phyloP scores from a whole-genome alignment of 352 stramenopile species.

The Phytophthora pluvialis region DNA sequence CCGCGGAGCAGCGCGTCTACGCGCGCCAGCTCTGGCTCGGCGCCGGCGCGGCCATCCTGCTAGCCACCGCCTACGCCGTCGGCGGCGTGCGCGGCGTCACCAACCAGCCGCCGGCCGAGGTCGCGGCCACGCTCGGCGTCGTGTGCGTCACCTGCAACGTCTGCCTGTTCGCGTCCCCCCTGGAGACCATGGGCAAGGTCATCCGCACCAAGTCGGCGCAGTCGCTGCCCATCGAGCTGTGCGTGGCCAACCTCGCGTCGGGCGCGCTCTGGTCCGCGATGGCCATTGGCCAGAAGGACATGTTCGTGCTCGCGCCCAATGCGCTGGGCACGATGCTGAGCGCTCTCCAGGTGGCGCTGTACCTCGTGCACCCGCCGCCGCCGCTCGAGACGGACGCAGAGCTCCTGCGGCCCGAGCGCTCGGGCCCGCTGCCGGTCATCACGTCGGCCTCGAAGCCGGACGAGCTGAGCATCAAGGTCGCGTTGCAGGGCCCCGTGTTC shows the following conservation, averaged over 20 bases:
- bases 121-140: constrained; percentile 29
- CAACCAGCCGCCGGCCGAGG: constrained; percentile 19
- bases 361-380: constrained; percentile 39
- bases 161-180: constrained; percentile 35
- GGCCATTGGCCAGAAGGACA: constrained; percentile 29
- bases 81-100: constrained; percentile 27
- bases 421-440: constrained; percentile 15
- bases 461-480: constrained; percentile 20
- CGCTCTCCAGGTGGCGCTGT: constrained; percentile 39
- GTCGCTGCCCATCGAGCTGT: constrained; percentile 39
- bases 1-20: constrained; percentile 7
- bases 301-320: constrained; percentile 43
- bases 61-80: constrained; percentile 28
- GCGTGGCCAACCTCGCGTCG: constrained; percentile 29
- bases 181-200: constrained; percentile 38
- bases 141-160: constrained; percentile 36
- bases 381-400: not conserved
- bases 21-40: constrained; percentile 22
- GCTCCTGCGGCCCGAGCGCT: constrained; percentile 6
- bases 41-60: constrained; percentile 10
- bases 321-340: constrained; percentile 34
- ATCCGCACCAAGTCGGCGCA: constrained; percentile 35
- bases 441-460: constrained; percentile 10
- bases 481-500: constrained; percentile 12
- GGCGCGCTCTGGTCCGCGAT: constrained; percentile 31